Conservation (phyloP, 2,329 filamentous ascomycete species). For the Microthyrium microscopicum region DNA sequence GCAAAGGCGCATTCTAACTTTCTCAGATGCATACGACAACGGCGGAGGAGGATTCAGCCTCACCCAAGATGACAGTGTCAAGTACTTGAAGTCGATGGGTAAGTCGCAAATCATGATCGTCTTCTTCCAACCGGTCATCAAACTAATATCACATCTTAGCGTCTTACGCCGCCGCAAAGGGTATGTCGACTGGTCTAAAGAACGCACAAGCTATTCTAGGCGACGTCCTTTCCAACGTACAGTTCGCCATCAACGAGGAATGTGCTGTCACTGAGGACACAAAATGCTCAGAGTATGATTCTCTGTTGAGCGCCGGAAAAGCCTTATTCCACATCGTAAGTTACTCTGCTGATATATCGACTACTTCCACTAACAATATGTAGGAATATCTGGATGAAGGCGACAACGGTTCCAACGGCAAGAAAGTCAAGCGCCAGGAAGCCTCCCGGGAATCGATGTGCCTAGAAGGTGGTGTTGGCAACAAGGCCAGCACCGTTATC, state of each 20-base stretch:
- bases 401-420: too few species aligned
- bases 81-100: slow-evolving; percentile 1
- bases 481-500: slow-evolving; percentile 6
- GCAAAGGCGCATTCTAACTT: too few species aligned
- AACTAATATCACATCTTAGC: too few species aligned
- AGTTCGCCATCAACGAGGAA: slow-evolving; percentile 56
- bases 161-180: not conserved
- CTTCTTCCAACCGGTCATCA: too few species aligned
- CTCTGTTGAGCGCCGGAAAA: slow-evolving; percentile 17
- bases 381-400: too few species aligned
- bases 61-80: slow-evolving; percentile 2
- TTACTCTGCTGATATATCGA: too few species aligned
- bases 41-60: not conserved
- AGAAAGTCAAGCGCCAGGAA: too few species aligned
- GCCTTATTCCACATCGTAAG: slow-evolving; percentile 14
- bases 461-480: not conserved
- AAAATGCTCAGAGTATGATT: slow-evolving; percentile 12
- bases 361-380: too few species aligned
- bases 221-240: slow-evolving; percentile 32
- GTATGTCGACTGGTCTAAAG: slow-evolving; percentile 48
- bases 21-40: slow-evolving; percentile 6
- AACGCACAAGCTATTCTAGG: slow-evolving; percentile 46
- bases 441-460: too few species aligned
- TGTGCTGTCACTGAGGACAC: slow-evolving; percentile 1
- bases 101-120: not conserved